These are phyloP conservation scores for Turritis glabra DNA, from an alignment of 345 rosid genomes.

Conservation along the genomic window DNA sequence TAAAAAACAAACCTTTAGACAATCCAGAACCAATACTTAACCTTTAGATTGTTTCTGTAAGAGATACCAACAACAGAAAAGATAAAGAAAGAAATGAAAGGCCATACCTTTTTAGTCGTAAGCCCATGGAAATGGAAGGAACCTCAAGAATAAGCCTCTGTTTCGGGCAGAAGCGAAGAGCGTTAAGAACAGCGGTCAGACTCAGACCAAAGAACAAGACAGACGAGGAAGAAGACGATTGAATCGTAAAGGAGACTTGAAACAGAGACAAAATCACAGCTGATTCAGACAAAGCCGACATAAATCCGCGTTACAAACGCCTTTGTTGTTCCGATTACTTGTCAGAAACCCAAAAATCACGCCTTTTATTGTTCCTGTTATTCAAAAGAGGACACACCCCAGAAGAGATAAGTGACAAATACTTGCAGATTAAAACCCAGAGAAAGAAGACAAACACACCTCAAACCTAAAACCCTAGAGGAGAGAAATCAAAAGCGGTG, in stretches of 20 bases:
- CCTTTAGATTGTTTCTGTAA: not conserved
- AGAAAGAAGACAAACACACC: not conserved
- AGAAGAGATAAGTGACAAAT: conserved; percentile 8
- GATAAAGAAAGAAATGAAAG: not conserved
- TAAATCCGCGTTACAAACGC: conserved; percentile 50
- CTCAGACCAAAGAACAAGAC: conserved; percentile 19
- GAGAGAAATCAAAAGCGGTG: not conserved
- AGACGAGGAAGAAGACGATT: conserved; percentile 23
- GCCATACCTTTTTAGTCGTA: conserved; percentile 65
- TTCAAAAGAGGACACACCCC: conserved; percentile 26
- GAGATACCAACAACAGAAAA: conserved; percentile 9
- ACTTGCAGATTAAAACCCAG: not conserved
- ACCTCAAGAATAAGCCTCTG: conserved; percentile 56
- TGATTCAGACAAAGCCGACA: conserved; percentile 80
- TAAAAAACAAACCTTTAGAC: no score
- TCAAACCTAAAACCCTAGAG: conserved; percentile 21
- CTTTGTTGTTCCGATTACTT: not conserved
- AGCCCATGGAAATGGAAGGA: conserved; percentile 82
- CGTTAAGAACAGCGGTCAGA: conserved; percentile 31
- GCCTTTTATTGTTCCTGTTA: conserved; percentile 35
- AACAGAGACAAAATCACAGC: conserved; percentile 67
- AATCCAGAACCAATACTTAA: not conserved
- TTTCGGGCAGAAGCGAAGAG: conserved; percentile 59
- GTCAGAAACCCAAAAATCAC: not conserved
- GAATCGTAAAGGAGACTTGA: conserved; percentile 48